These are phyloP conservation scores for Bretschneidera sinensis DNA, from an alignment of 345 rosid species.

Conservation along the genomic window DNA sequence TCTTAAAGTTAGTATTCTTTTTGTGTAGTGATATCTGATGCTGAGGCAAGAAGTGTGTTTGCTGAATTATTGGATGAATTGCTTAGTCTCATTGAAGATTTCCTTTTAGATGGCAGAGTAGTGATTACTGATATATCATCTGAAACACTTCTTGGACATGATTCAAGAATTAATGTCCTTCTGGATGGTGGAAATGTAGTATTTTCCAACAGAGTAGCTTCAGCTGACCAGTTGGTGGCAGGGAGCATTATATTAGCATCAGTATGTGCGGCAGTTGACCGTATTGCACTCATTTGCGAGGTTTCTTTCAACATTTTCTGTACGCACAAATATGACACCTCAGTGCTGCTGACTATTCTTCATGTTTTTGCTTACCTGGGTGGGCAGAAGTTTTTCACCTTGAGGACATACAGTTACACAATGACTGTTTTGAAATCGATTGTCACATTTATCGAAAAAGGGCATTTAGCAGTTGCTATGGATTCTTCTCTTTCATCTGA, in stretches of 20 bases:
- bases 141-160: slow-evolving; percentile 23
- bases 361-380: slow-evolving; percentile 65
- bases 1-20: slow-evolving; percentile 14
- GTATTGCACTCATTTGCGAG: slow-evolving; percentile 44
- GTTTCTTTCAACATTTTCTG: slow-evolving; percentile 53
- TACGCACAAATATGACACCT: slow-evolving; percentile 28
- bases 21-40: slow-evolving; percentile 52
- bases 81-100: slow-evolving; percentile 47
- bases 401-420: slow-evolving; percentile 29
- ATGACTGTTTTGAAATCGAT: slow-evolving; percentile 52
- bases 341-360: slow-evolving; percentile 51
- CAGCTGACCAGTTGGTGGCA: slow-evolving; percentile 53
- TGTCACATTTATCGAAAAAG: slow-evolving; percentile 45
- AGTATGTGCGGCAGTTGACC: slow-evolving; percentile 44
- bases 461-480: slow-evolving; percentile 13
- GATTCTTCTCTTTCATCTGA: slow-evolving; percentile 18
- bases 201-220: slow-evolving; percentile 40
- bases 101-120: slow-evolving; percentile 53
- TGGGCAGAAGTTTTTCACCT: slow-evolving; percentile 43
- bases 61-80: slow-evolving; percentile 47
- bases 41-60: slow-evolving; percentile 39
- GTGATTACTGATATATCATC: slow-evolving; percentile 27
- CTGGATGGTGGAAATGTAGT: slow-evolving; percentile 34
- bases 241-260: slow-evolving; percentile 66
- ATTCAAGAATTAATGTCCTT: slow-evolving; percentile 26